Conservation (phyloP, 2,329 filamentous ascomycete genomes). For the Xylaria sp. region DNA sequence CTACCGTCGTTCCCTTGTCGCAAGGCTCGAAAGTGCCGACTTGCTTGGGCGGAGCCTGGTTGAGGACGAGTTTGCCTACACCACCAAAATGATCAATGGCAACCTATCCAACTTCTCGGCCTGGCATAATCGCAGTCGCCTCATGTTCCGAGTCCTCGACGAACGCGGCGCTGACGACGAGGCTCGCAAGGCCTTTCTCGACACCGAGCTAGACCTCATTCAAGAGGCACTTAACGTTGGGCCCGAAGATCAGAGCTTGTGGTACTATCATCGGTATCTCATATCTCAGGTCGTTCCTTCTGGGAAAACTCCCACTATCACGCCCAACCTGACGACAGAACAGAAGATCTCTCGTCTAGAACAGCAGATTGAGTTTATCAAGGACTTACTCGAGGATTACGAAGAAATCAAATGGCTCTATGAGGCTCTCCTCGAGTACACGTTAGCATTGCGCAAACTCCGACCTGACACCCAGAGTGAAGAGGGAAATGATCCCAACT, state of each 20-base stretch:
- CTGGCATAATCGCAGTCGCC: slow-evolving; percentile 88
- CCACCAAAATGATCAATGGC: slow-evolving; percentile 82
- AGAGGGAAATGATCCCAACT: slow-evolving; percentile 53
- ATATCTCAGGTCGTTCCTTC: slow-evolving; percentile 69
- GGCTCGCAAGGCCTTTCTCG: slow-evolving; percentile 71
- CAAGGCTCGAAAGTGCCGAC: slow-evolving; percentile 68
- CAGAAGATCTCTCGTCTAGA: slow-evolving; percentile 71
- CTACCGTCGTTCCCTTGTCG: slow-evolving; percentile 81
- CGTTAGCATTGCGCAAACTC: slow-evolving; percentile 62
- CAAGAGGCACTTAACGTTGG: slow-evolving; percentile 83
- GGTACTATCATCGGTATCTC: slow-evolving; percentile 95
- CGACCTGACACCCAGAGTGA: slow-evolving; percentile 49
- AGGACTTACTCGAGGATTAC: slow-evolving; percentile 67
- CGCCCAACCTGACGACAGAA: slow-evolving; percentile 63
- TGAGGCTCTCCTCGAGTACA: slow-evolving; percentile 80
- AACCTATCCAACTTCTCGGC: slow-evolving; percentile 96
- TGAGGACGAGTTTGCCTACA: slow-evolving; percentile 86
- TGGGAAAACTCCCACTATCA: slow-evolving; percentile 61
- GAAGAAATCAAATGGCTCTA: slow-evolving; percentile 76
- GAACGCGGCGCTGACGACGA: slow-evolving; percentile 70
- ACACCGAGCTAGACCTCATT: slow-evolving; percentile 77
- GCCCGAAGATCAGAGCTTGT: slow-evolving; percentile 92
- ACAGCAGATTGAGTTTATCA: slow-evolving; percentile 75
- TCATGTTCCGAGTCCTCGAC: slow-evolving; percentile 77
- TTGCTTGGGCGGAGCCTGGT: slow-evolving; percentile 67